phyloP scores from a whole-genome alignment of 2,329 filamentous ascomycete genomes.

The Triangularia setosa region DNA sequence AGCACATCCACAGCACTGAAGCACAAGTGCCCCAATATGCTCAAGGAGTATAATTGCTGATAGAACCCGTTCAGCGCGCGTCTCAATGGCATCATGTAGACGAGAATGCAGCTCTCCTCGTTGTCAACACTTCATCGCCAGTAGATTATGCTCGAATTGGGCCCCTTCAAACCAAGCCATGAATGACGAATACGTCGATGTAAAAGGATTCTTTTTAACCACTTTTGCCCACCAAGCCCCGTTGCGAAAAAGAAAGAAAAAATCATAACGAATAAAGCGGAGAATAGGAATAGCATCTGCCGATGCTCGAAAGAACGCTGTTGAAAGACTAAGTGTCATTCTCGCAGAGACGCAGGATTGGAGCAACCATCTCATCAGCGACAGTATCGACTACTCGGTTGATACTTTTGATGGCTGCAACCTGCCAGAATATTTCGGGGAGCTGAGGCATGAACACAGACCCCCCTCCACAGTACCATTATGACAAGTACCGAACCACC shows the following conservation, averaged over 20 bases:
- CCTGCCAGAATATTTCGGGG: not conserved
- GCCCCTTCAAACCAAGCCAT: not conserved
- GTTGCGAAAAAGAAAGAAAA: not conserved
- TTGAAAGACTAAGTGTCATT: not conserved
- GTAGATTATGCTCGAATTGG: not conserved
- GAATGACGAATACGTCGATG: not conserved
- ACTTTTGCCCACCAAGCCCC: not conserved
- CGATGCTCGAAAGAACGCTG: not conserved
- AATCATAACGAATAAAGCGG: not conserved
- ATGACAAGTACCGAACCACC: not conserved
- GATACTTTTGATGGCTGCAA: not conserved
- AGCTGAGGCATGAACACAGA: not conserved
- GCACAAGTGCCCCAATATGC: not conserved
- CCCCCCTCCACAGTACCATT: not conserved
- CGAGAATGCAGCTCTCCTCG: constrained; percentile 6
- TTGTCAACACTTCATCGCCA: constrained; percentile 26
- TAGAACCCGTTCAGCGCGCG: not conserved
- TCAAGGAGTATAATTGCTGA: not conserved
- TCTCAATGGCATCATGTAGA: constrained; percentile 23
- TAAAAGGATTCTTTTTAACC: not conserved
- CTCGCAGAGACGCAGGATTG: not conserved
- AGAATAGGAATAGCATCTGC: not conserved
- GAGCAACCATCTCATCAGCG: not conserved
- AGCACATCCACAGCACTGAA: not conserved
- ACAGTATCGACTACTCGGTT: not conserved